Evolutionary conservation across 768 basidiomycete species (phyloP).

Genomic region (Fibroporia radiculosa): DNA sequence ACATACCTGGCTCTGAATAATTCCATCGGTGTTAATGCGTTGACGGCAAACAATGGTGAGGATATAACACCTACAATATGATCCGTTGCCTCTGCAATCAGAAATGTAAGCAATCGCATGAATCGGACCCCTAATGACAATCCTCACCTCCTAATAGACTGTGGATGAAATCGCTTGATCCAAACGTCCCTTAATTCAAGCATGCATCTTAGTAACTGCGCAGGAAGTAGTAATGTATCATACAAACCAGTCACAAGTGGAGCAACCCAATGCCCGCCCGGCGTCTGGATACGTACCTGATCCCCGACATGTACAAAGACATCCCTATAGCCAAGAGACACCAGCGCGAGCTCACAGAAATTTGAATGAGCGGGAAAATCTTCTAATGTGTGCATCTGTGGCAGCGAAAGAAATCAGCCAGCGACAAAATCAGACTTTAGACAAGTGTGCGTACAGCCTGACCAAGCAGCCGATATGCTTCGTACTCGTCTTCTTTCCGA

Average conservation of each 20-base stretch:
- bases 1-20: background rate
- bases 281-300: conserved; percentile 64
- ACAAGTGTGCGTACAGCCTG: conserved; percentile 39
- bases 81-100: conserved; percentile 47
- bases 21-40: background rate
- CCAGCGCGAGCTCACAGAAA: conserved; percentile 79
- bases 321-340: conserved; percentile 61
- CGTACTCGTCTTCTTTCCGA: conserved; percentile 63
- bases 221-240: background rate
- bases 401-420: background rate
- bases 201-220: background rate
- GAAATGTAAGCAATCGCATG: background rate
- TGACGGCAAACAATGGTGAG: background rate
- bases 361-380: conserved; percentile 89
- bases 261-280: conserved; percentile 66
- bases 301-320: conserved; percentile 89
- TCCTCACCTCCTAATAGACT: conserved; percentile 65
- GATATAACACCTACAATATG: conserved; percentile 40
- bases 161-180: conserved; percentile 71
- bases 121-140: background rate
- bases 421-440: background rate
- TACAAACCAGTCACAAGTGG: conserved; percentile 70
- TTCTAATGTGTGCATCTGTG: conserved; percentile 70
- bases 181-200: conserved; percentile 55
- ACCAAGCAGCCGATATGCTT: conserved; percentile 76